Evolutionary conservation across 83 land plant species (phyloP).

Genomic region (Picea abies): DNA sequence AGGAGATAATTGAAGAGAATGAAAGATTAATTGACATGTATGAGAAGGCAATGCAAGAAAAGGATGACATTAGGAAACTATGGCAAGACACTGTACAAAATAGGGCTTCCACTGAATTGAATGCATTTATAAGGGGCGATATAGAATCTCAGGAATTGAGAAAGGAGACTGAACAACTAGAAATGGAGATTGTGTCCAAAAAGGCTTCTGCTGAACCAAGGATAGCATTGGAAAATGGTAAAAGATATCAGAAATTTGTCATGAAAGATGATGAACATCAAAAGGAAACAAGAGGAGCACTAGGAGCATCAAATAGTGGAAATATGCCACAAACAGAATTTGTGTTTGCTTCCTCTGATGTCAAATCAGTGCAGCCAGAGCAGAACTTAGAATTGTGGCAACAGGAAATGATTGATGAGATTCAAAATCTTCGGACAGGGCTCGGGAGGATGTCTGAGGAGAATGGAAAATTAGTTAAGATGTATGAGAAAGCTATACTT

Average conservation of each 20-base stretch:
- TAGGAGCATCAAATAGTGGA: not conserved
- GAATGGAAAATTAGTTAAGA: constrained; percentile 49
- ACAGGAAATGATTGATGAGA: constrained; percentile 10
- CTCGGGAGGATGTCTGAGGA: constrained; percentile 60
- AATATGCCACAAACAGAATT: not conserved
- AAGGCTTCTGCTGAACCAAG: not conserved
- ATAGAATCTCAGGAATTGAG: not conserved
- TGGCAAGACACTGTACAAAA: constrained; percentile 20
- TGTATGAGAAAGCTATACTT: constrained; percentile 64
- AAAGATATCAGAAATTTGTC: not conserved
- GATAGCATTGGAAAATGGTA: not conserved
- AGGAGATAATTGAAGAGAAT: constrained; percentile 65
- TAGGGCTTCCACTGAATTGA: not conserved
- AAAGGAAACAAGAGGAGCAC: not conserved
- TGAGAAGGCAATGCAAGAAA: constrained; percentile 76
- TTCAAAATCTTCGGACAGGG: constrained; percentile 40
- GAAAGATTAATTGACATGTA: constrained; percentile 54
- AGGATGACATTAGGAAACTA: constrained; percentile 46
- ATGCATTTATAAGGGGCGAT: not conserved
- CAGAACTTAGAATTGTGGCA: constrained; percentile 6
- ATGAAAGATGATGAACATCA: not conserved
- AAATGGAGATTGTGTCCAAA: not conserved
- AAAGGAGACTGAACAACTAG: not conserved
- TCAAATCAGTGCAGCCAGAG: not conserved
- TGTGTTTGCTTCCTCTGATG: not conserved